Evolutionary conservation across 1,284 basidiomycete species (phyloP).

Genomic region (Sporisorium graminicola): DNA sequence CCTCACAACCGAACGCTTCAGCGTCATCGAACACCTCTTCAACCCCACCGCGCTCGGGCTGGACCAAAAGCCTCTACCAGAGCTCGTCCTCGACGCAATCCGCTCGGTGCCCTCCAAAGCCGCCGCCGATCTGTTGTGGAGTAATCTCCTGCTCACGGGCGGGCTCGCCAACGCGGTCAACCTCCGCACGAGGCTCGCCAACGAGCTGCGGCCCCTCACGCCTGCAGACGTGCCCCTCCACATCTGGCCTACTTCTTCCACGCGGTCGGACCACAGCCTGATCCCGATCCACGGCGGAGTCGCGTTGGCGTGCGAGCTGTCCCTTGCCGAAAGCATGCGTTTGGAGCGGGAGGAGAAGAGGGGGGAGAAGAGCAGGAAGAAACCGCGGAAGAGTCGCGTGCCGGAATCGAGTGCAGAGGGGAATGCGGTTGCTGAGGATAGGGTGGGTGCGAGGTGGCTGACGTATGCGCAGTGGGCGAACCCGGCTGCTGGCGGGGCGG

Average conservation of each 20-base stretch:
- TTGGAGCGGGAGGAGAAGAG: neutral
- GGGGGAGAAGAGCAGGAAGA: slow-evolving; percentile 4
- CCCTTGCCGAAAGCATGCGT: neutral
- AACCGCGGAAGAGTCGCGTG: slow-evolving; percentile 10
- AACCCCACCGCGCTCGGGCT: slow-evolving; percentile 74
- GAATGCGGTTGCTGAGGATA: neutral
- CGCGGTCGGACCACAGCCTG: slow-evolving; percentile 8
- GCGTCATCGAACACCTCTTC: slow-evolving; percentile 88
- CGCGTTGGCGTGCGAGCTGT: slow-evolving; percentile 15
- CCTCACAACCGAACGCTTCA: slow-evolving; percentile 90
- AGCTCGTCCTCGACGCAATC: slow-evolving; percentile 81
- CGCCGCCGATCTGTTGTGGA: slow-evolving; percentile 88
- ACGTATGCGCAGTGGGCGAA: slow-evolving; percentile 35
- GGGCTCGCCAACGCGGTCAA: slow-evolving; percentile 83
- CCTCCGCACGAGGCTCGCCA: slow-evolving; percentile 78
- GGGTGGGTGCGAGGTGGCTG: slow-evolving; percentile 22
- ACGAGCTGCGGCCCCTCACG: slow-evolving; percentile 47
- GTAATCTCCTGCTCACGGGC: slow-evolving; percentile 88
- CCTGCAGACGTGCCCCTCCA: slow-evolving; percentile 46
- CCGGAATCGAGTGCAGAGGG: neutral
- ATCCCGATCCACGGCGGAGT: slow-evolving; percentile 14
- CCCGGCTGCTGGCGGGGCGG: neutral
- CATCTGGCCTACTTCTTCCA: slow-evolving; percentile 16
- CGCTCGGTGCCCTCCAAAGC: slow-evolving; percentile 73
- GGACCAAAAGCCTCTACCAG: slow-evolving; percentile 82